Percentiles rank a stretch among this genome's conserved stretches.
Conservation (phyloP, 2,329 filamentous ascomycete genomes). For the Diaporthe sp. region DNA sequence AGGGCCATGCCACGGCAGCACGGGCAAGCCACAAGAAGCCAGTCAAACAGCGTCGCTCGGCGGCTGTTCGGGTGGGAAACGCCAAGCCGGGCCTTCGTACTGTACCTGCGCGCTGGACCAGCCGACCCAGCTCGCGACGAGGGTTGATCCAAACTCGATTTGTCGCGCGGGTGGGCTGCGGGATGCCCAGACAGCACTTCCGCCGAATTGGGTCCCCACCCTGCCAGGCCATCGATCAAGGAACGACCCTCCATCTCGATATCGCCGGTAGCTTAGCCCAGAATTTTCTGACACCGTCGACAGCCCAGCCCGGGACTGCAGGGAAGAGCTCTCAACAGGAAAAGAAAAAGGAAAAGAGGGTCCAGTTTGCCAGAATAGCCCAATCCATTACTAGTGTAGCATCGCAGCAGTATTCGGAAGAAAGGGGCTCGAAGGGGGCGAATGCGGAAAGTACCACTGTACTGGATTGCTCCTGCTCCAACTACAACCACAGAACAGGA, state of each 20-base stretch:
- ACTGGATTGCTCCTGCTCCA: not conserved
- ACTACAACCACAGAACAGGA: not conserved
- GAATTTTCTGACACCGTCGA: conserved; percentile 10
- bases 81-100: conserved; percentile 16
- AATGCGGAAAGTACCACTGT: not conserved
- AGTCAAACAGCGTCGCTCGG: not conserved
- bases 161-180: conserved; percentile 15
- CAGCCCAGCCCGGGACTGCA: not conserved
- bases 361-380: not conserved
- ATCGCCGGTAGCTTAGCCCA: not conserved
- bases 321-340: conserved; percentile 28
- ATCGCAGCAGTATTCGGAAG: not conserved
- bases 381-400: not conserved
- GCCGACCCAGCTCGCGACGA: conserved; percentile 8
- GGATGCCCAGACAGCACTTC: conserved; percentile 27
- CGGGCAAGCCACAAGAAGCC: not conserved
- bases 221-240: not conserved
- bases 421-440: not conserved
- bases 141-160: conserved; percentile 26
- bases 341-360: conserved; percentile 12
- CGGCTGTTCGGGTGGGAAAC: not conserved
- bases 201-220: conserved; percentile 28
- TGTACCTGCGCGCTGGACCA: conserved; percentile 8
- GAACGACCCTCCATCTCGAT: conserved; percentile 24
- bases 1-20: conserved; percentile 10